Evolutionary conservation across 1,139 yeast genomes (phyloP).

Genomic region (Yamadazyma mexicana): DNA sequence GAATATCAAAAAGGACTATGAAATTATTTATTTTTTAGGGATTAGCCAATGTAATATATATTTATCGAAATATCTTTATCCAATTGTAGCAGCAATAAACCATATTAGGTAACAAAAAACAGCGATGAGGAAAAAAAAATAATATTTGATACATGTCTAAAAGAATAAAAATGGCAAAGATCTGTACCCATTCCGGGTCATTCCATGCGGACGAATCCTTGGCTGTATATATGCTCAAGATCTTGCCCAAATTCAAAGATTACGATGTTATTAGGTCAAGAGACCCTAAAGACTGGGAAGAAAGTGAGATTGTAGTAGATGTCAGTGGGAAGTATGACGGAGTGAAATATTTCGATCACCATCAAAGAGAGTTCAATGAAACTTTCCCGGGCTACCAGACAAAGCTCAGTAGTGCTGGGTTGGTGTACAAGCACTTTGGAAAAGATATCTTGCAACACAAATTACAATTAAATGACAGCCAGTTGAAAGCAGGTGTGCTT

Average conservation of each 20-base stretch:
- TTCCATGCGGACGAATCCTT: constrained; percentile 98
- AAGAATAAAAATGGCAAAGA: constrained; percentile 35
- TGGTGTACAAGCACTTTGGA: constrained; percentile 91
- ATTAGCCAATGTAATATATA: background rate
- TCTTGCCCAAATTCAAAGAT: constrained; percentile 66
- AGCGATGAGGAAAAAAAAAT: constrained; percentile 5
- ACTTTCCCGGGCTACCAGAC: constrained; percentile 49
- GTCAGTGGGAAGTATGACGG: constrained; percentile 95
- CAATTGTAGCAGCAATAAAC: background rate
- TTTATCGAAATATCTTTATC: background rate
- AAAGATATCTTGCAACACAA: constrained; percentile 63
- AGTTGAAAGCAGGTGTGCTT: constrained; percentile 31
- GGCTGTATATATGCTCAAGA: constrained; percentile 82
- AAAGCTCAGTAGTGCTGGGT: constrained; percentile 90
- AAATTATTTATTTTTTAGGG: constrained; percentile 5
- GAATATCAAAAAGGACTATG: too few relatives aligned
- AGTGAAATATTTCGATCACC: constrained; percentile 88
- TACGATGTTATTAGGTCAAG: constrained; percentile 80
- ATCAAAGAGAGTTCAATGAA: constrained; percentile 66
- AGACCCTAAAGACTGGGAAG: constrained; percentile 78
- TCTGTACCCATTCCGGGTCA: constrained; percentile 92
- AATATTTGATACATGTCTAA: constrained; percentile 8
- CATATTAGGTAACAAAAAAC: background rate
- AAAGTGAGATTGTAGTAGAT: constrained; percentile 89
- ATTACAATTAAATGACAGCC: constrained; percentile 28